These are phyloP conservation scores for Cymbopogon citratus DNA, from an alignment of 176 grass and related monocot species.

Conservation along the genomic window DNA sequence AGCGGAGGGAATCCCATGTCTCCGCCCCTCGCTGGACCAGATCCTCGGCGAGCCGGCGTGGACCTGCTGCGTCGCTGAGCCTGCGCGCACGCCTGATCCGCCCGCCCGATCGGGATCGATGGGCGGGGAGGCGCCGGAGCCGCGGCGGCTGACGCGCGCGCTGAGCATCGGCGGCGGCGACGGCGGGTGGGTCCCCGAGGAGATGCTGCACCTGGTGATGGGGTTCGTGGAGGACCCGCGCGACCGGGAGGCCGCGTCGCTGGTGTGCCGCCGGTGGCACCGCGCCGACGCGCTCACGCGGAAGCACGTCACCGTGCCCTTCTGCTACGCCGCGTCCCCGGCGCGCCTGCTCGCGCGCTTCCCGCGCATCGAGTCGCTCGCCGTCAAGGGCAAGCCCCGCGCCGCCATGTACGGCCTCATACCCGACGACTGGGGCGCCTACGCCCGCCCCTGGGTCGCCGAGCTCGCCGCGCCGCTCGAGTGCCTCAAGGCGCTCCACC, in stretches of 20 bases:
- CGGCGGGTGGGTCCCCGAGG: conserved; percentile 48
- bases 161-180: conserved; percentile 25
- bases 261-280: conserved; percentile 66
- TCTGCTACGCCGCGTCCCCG: conserved; percentile 72
- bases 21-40: conserved; percentile 3
- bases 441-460: conserved; percentile 51
- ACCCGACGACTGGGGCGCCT: conserved; percentile 66
- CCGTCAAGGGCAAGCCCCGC: conserved; percentile 73
- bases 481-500: conserved; percentile 77
- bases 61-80: neutral
- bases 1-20: conserved; percentile 28
- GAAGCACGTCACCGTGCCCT: conserved; percentile 72
- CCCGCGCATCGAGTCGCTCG: conserved; percentile 68
- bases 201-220: conserved; percentile 64
- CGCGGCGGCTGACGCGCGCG: conserved; percentile 23
- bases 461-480: conserved; percentile 51
- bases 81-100: neutral
- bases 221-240: conserved; percentile 64
- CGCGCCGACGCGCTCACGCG: conserved; percentile 62
- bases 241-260: conserved; percentile 64
- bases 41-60: conserved; percentile 8
- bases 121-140: conserved; percentile 53
- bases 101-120: conserved; percentile 8
- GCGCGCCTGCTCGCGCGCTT: conserved; percentile 51
- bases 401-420: conserved; percentile 77